phyloP scores from a whole-genome alignment of 2,329 filamentous ascomycete species.

The Teratosphaeria pseudoeucalypti region DNA sequence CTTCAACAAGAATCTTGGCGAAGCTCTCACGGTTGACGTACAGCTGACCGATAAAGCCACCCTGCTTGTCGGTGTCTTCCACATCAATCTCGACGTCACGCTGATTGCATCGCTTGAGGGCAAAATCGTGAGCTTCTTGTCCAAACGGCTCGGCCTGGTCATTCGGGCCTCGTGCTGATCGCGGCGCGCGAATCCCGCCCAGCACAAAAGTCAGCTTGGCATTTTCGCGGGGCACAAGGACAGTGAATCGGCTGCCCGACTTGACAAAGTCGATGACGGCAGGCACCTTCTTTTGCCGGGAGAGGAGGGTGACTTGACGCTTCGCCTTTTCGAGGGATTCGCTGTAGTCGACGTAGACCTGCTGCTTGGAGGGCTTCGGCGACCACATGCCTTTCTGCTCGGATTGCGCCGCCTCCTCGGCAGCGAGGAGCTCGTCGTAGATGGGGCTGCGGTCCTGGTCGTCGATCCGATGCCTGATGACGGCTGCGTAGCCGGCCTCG shows the following conservation, averaged over 20 bases:
- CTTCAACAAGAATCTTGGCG: conserved; percentile 83
- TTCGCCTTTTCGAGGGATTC: conserved; percentile 92
- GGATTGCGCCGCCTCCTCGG: conserved; percentile 71
- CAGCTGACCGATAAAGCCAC: conserved; percentile 90
- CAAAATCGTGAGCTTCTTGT: conserved; percentile 86
- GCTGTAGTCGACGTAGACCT: conserved; percentile 79
- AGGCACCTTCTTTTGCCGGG: conserved; percentile 84
- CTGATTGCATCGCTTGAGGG: conserved; percentile 79
- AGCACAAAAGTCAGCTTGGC: conserved; percentile 92
- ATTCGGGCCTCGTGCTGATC: conserved; percentile 67
- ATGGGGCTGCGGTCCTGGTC: conserved; percentile 89
- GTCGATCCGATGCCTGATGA: conserved; percentile 89
- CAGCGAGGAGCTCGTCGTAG: conserved; percentile 78
- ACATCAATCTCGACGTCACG: conserved; percentile 94
- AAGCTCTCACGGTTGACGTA: conserved; percentile 95
- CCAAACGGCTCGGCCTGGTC: conserved; percentile 89
- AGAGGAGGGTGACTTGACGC: conserved; percentile 76
- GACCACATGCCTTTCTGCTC: conserved; percentile 94
- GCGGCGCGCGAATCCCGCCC: conserved; percentile 81
- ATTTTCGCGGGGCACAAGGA: conserved; percentile 83
- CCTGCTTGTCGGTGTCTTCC: conserved; percentile 88
- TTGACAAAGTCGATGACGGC: conserved; percentile 96
- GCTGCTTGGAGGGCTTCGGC: conserved; percentile 71
- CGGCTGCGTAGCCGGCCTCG: conserved; percentile 86
- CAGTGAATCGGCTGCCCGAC: conserved; percentile 86